A percentile compares a stretch with the other conserved stretches of the same genome.
phyloP scores from a whole-genome alignment of 768 basidiomycete species.

The Leccinum rimulosum region DNA sequence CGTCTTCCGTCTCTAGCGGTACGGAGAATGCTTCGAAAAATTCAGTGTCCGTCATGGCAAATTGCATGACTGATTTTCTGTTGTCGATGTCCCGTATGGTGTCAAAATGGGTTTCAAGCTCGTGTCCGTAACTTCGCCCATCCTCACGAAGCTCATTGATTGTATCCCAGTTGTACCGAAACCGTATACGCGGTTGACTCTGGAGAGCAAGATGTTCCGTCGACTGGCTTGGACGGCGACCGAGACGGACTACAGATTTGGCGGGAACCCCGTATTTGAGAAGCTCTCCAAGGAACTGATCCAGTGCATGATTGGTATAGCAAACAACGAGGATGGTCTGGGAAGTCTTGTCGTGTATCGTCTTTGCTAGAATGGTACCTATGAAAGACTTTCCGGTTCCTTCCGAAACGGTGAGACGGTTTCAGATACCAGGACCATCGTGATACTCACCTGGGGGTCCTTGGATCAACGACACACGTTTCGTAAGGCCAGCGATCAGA shows the following conservation, averaged over 20 bases:
- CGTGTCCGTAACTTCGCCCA: slow-evolving; percentile 34
- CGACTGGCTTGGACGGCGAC: slow-evolving; percentile 47
- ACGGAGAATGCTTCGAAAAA: slow-evolving; percentile 45
- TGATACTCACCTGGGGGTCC: slow-evolving; percentile 59
- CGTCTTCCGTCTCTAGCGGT: slow-evolving; percentile 37
- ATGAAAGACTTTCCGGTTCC: slow-evolving; percentile 76
- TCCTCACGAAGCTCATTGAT: slow-evolving; percentile 23
- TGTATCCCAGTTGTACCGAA: slow-evolving; percentile 1
- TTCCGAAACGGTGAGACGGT: slow-evolving; percentile 20
- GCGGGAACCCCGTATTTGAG: slow-evolving; percentile 54
- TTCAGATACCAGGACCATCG: background rate
- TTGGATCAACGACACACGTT: slow-evolving; percentile 60
- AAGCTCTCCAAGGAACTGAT: slow-evolving; percentile 63
- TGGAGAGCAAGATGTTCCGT: slow-evolving; percentile 47
- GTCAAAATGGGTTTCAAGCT: slow-evolving; percentile 15
- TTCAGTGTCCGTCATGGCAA: slow-evolving; percentile 45
- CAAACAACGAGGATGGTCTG: slow-evolving; percentile 62
- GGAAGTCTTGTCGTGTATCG: slow-evolving; percentile 44
- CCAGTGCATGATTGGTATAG: slow-evolving; percentile 72
- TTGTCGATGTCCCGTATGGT: slow-evolving; percentile 25
- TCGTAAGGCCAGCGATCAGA: slow-evolving; percentile 49
- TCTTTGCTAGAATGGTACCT: slow-evolving; percentile 60
- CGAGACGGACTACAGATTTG: slow-evolving; percentile 51
- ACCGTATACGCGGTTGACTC: background rate
- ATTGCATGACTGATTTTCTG: slow-evolving; percentile 35